A percentile compares a stretch with the other conserved stretches of the same genome.
phyloP scores from a whole-genome alignment of 2,329 filamentous ascomycete genomes.

The Aspergillus sp. region DNA sequence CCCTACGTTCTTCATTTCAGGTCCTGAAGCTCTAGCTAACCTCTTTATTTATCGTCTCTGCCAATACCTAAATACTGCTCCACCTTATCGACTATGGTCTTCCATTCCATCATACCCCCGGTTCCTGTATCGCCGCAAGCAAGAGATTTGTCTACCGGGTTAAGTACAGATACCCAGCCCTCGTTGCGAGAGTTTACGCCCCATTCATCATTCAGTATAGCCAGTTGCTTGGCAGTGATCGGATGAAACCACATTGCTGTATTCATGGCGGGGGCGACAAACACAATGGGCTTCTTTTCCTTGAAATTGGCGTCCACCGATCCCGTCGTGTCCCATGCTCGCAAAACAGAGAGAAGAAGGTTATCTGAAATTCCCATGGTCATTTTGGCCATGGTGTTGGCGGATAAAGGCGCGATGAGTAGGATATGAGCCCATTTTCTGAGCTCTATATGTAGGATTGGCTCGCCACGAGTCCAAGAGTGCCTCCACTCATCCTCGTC shows the following conservation, averaged over 20 bases:
- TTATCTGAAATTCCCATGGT: constrained; percentile 75
- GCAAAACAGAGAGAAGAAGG: constrained; percentile 69
- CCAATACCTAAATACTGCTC: constrained; percentile 45
- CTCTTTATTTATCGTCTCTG: not conserved
- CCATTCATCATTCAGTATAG: constrained; percentile 73
- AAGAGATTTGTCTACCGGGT: constrained; percentile 72
- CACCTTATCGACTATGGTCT: constrained; percentile 67
- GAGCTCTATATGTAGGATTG: constrained; percentile 88
- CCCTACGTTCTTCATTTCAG: not conserved
- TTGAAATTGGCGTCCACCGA: constrained; percentile 51
- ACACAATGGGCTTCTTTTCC: constrained; percentile 61
- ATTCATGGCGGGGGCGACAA: constrained; percentile 85
- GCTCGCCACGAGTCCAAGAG: constrained; percentile 75
- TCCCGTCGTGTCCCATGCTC: constrained; percentile 84
- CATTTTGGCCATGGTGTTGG: constrained; percentile 85
- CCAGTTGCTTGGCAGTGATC: constrained; percentile 71
- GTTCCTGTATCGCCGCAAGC: constrained; percentile 83
- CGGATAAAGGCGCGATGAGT: constrained; percentile 76
- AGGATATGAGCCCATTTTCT: constrained; percentile 79
- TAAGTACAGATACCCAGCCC: constrained; percentile 70
- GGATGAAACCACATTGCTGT: constrained; percentile 88
- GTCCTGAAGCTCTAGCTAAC: not conserved
- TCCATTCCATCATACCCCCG: constrained; percentile 83
- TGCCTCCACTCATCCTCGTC: constrained; percentile 83
- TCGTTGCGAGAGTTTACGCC: constrained; percentile 48